phyloP scores from a whole-genome alignment of 2,329 filamentous ascomycete genomes.

The Cytospora leucostoma region DNA sequence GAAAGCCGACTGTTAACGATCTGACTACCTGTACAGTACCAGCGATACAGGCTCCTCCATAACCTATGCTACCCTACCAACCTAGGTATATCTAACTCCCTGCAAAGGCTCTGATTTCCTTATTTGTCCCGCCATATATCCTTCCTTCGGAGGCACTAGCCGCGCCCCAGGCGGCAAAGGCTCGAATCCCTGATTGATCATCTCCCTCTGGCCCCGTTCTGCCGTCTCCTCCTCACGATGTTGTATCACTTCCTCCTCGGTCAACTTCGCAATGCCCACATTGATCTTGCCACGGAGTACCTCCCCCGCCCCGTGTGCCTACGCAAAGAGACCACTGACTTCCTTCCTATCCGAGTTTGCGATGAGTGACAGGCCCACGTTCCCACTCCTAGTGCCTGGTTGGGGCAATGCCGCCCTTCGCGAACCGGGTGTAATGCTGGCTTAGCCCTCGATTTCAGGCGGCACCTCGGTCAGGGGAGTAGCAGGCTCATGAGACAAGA shows the following conservation, averaged over 20 bases:
- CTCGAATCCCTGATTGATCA: conserved; percentile 9
- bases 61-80: neutral
- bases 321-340: neutral
- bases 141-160: neutral
- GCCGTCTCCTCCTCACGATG: neutral
- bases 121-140: neutral
- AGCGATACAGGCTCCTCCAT: neutral
- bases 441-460: conserved; percentile 1
- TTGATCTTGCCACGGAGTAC: conserved; percentile 3
- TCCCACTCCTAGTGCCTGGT: conserved; percentile 11
- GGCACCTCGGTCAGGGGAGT: conserved; percentile 7
- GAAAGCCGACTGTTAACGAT: neutral
- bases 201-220: conserved; percentile 7
- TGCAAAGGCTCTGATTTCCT: neutral
- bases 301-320: conserved; percentile 5
- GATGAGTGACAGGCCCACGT: conserved; percentile 2
- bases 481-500: conserved; percentile 14
- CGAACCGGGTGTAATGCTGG: neutral
- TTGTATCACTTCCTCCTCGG: neutral
- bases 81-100: neutral
- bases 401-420: neutral
- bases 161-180: neutral
- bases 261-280: neutral
- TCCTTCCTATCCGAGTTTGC: neutral
- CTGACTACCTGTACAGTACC: neutral